phyloP scores from a whole-genome alignment of 176 grass and related monocot species.

The Coix lacrymajobi region DNA sequence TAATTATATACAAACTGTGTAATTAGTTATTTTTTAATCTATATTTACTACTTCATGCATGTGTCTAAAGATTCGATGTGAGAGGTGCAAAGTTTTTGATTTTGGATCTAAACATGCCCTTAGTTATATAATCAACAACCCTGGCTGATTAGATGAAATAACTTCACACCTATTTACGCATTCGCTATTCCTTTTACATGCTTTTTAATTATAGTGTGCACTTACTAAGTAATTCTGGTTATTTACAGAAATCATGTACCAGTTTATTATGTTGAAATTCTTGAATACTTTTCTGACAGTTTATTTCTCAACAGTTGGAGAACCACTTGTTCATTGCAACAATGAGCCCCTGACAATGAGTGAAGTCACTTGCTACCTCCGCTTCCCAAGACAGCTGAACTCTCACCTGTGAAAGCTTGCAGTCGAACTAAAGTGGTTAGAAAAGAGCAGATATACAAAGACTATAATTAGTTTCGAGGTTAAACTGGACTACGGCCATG shows the following conservation, averaged over 20 bases:
- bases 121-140: not conserved
- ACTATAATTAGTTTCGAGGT: too few species aligned
- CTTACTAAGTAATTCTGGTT: not conserved
- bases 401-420: constrained; percentile 84
- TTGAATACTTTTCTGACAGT: not conserved
- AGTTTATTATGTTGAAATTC: not conserved
- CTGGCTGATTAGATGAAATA: not conserved
- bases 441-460: too few species aligned
- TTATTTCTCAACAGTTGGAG: constrained; percentile 46
- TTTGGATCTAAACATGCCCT: too few species aligned
- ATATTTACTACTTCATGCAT: too few species aligned
- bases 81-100: too few species aligned
- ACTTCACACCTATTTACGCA: too few species aligned
- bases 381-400: constrained; percentile 83
- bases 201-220: not conserved
- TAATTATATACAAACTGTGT: too few species aligned
- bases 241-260: not conserved
- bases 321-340: constrained; percentile 83
- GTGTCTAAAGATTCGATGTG: too few species aligned
- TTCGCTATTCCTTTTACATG: not conserved
- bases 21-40: too few species aligned
- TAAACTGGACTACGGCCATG: too few species aligned
- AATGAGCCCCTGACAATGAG: too few species aligned
- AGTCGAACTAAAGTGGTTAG: constrained; percentile 49
- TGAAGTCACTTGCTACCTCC: constrained; percentile 82